A percentile compares a stretch with the other conserved stretches of the same genome.
Evolutionary conservation across 495 filamentous ascomycete genomes (phyloP).

Genomic region (Acidomyces sp.): DNA sequence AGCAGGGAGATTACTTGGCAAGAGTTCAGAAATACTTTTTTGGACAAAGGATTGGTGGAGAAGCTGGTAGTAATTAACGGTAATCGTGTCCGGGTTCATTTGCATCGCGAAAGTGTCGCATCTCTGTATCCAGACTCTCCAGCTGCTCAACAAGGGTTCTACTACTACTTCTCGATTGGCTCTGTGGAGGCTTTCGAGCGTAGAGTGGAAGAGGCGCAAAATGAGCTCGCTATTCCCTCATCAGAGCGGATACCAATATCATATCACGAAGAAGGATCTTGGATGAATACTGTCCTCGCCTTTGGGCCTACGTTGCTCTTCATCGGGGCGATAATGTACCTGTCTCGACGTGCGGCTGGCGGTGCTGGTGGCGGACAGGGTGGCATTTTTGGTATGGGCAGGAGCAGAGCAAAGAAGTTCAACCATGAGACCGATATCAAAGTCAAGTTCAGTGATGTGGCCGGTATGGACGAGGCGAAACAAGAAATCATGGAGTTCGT

Average conservation of each 20-base stretch:
- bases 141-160: constrained; percentile 53
- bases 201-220: constrained; percentile 72
- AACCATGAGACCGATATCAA: constrained; percentile 94
- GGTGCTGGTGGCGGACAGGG: constrained; percentile 54
- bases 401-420: constrained; percentile 89
- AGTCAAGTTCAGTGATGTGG: constrained; percentile 92
- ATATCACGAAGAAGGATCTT: constrained; percentile 64
- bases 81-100: constrained; percentile 63
- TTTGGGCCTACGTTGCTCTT: constrained; percentile 83
- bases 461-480: constrained; percentile 98
- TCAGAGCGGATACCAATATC: constrained; percentile 80
- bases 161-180: constrained; percentile 91
- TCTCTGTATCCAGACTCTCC: constrained; percentile 71
- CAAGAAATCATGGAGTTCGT: constrained; percentile 99
- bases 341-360: constrained; percentile 52
- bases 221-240: constrained; percentile 69
- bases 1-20: constrained; percentile 89
- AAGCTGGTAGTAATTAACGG: constrained; percentile 71
- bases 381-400: constrained; percentile 87
- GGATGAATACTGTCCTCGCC: constrained; percentile 47
- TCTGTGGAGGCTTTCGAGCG: constrained; percentile 88
- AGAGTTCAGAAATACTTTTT: constrained; percentile 79
- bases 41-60: constrained; percentile 91
- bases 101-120: constrained; percentile 67
- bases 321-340: constrained; percentile 63